These are phyloP conservation scores for Acacia pycnantha DNA, from an alignment of 331 rosid species.

Conservation along the genomic window DNA sequence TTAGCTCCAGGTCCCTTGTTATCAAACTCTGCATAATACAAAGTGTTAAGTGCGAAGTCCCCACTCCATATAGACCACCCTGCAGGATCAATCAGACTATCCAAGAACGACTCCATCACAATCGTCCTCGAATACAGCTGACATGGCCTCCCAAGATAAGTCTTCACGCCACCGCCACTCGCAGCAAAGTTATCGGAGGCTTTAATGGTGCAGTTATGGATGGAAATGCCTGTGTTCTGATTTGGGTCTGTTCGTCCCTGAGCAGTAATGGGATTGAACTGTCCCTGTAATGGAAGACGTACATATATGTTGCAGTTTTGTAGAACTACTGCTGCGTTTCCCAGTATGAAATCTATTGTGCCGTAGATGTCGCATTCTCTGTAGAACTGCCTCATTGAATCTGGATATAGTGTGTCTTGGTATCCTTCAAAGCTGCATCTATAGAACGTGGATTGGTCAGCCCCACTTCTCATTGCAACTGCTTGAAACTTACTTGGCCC, in stretches of 20 bases:
- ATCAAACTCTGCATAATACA: constrained; percentile 58
- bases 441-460: constrained; percentile 61
- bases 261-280: constrained; percentile 72
- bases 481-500: constrained; percentile 76
- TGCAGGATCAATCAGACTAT: constrained; percentile 44
- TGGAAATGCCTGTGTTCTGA: constrained; percentile 64
- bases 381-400: constrained; percentile 61
- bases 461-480: constrained; percentile 65
- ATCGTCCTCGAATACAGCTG: constrained; percentile 59
- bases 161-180: constrained; percentile 15
- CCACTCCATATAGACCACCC: constrained; percentile 55
- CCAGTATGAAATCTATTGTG: constrained; percentile 75
- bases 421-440: constrained; percentile 76
- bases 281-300: constrained; percentile 52
- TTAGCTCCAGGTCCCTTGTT: constrained; percentile 56
- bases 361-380: constrained; percentile 68
- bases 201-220: constrained; percentile 50
- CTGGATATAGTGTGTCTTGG: constrained; percentile 62
- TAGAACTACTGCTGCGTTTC: constrained; percentile 58
- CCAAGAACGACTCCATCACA: constrained; percentile 47
- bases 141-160: constrained; percentile 76
- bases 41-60: constrained; percentile 39
- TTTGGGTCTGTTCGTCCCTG: constrained; percentile 65
- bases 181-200: constrained; percentile 47
- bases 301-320: constrained; percentile 65